phyloP scores from a whole-genome alignment of 306 rosid species.

The Sechiopsis laciniata region DNA sequence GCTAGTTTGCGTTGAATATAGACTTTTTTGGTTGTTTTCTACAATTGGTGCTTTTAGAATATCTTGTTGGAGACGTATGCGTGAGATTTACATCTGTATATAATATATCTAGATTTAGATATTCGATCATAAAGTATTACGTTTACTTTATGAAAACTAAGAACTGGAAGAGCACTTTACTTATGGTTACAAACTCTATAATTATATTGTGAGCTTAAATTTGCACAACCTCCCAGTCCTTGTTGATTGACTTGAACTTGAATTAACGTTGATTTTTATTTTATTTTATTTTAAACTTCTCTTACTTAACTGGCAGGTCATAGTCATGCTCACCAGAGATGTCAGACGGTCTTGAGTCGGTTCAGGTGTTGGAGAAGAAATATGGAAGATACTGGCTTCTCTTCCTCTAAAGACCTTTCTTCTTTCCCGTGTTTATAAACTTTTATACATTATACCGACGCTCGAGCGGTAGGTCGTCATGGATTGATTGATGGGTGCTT shows the following conservation, averaged over 20 bases:
- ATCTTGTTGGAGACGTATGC: background rate
- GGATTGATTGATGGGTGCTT: slow-evolving; percentile 52
- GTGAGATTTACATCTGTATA: background rate
- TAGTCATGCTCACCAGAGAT: slow-evolving; percentile 80
- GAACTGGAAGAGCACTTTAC: background rate
- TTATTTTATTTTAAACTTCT: slow-evolving; percentile 1
- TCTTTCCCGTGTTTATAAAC: slow-evolving; percentile 55
- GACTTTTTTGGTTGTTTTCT: background rate
- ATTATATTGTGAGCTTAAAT: background rate
- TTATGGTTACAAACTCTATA: background rate
- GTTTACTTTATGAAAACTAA: background rate
- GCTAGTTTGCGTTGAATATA: slow-evolving; percentile 1
- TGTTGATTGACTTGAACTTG: background rate
- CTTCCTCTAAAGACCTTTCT: slow-evolving; percentile 44
- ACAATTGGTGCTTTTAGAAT: background rate
- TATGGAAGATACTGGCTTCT: slow-evolving; percentile 55
- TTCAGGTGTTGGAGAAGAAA: slow-evolving; percentile 63
- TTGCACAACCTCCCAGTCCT: background rate
- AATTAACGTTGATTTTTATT: background rate
- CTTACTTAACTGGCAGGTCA: slow-evolving; percentile 60
- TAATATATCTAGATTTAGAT: background rate
- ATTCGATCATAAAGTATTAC: background rate
- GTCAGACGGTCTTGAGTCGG: slow-evolving; percentile 61
- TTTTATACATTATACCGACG: slow-evolving; percentile 31
- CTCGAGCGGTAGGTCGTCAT: slow-evolving; percentile 61